A percentile compares a stretch with the other conserved stretches of the same genome.
Conservation (phyloP, 257 asterid species). For the Fraxinus excelsior region DNA sequence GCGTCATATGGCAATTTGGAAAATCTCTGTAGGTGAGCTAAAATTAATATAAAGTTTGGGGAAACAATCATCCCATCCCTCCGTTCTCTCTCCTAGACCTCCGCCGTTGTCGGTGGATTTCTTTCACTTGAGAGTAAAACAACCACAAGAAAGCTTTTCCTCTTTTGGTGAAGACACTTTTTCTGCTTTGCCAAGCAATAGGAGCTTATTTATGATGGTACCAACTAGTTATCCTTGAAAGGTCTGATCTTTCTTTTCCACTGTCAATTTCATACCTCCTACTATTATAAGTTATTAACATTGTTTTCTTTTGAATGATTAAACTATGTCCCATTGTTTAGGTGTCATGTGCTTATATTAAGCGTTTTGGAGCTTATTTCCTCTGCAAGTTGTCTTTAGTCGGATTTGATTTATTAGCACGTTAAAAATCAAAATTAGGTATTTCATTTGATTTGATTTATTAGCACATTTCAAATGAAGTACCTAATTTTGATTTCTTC, state of each 20-base stretch:
- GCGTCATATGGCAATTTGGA: background rate
- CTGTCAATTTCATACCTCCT: too few relatives aligned
- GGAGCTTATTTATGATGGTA: background rate
- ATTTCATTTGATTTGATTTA: slow-evolving; percentile 27
- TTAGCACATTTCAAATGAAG: slow-evolving; percentile 24
- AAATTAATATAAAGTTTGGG: background rate
- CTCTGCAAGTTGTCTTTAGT: slow-evolving; percentile 51
- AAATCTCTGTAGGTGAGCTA: background rate
- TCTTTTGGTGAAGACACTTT: too few relatives aligned
- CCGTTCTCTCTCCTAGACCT: too few relatives aligned
- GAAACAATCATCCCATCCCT: too few relatives aligned
- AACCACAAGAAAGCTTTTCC: background rate
- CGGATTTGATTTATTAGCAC: slow-evolving; percentile 19
- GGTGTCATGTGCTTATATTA: background rate
- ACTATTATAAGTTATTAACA: too few relatives aligned
- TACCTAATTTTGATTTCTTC: background rate
- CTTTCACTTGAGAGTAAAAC: too few relatives aligned
- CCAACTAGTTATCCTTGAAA: background rate
- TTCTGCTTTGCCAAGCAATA: background rate
- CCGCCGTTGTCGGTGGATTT: too few relatives aligned
- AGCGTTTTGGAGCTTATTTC: slow-evolving; percentile 10
- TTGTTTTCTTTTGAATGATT: background rate
- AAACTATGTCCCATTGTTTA: background rate
- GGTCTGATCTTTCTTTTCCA: too few relatives aligned
- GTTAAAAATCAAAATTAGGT: too few relatives aligned